A percentile compares a stretch with the other conserved stretches of the same genome.
Conservation (phyloP, 2,329 filamentous ascomycete species). For the Colletotrichum sp. region DNA sequence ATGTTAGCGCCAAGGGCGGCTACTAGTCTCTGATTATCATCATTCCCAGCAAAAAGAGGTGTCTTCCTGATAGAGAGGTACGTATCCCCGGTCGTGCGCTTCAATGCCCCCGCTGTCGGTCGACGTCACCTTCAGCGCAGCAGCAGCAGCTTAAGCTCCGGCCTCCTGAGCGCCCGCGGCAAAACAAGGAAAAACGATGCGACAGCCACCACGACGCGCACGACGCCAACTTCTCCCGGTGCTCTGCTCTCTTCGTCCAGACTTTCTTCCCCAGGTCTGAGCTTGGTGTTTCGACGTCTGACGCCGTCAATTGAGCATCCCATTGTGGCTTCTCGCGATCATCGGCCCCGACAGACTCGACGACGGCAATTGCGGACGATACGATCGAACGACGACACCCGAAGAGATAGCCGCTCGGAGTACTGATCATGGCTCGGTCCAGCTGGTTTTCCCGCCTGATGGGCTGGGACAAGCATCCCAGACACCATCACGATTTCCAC, state of each 20-base stretch:
- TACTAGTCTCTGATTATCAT: not conserved
- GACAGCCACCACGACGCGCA: not conserved
- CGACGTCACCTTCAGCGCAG: slow-evolving; percentile 13
- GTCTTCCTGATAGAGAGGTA: not conserved
- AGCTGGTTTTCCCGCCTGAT: slow-evolving; percentile 34
- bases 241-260: not conserved
- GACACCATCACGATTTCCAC: slow-evolving; percentile 33
- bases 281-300: not conserved
- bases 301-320: not conserved
- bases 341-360: not conserved
- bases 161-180: not conserved
- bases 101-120: not conserved
- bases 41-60: rapidly evolving
- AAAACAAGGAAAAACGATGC: slow-evolving; percentile 14
- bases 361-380: not conserved
- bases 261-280: not conserved
- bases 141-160: not conserved
- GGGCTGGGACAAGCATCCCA: slow-evolving; percentile 38
- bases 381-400: not conserved
- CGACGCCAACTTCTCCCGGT: not conserved
- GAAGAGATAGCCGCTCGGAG: not conserved
- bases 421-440: slow-evolving; percentile 29
- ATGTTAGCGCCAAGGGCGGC: not conserved
- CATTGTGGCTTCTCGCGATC: not conserved
- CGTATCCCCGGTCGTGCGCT: not conserved